Evolutionary conservation across 1,284 basidiomycete genomes (phyloP), one percentile per base, ranked within the genome.

Genomic region (Irpex lacteus): DNA sequence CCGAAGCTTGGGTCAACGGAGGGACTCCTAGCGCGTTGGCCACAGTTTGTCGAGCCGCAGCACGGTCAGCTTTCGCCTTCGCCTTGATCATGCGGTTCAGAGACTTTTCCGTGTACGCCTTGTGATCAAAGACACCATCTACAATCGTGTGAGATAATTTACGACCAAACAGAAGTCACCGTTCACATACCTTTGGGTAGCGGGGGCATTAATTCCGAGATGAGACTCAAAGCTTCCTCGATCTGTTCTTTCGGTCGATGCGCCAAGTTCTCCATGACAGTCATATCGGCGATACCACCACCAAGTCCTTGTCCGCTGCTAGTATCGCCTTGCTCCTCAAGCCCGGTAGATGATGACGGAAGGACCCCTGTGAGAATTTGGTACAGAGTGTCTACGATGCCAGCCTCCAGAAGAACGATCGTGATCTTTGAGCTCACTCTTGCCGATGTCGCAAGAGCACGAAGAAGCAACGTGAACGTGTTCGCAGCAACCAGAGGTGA

Each of bases 181-280:
- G 11, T 50, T 19, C 62, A 73, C 78, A 60, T 69, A 92, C 94
- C 94, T 86, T 92, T 94, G 0, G 96, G 94, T 34, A 96, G 77
- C 6, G 96, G 93, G 0, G 96, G 96, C 77, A 98, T 85, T 15
- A 98, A 78, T 74, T 98, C 96, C 44, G 91, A 92, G 26, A 96
- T 82, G 18, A 98, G 83, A 67, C 90, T 90, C 32, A 98, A 80
- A 0, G 93, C 89, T 77, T 98, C 96, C 76, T 98, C 95, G 5
- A 98, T 87, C 75, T 98, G 96, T 69, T 98, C 97, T 78, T 98
- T 98, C 8, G 97, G 94, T 47, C 96, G 85, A 75, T 98, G 95
- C 0, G 96, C 95, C 40, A 99, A 81, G 74, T 97, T 98, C 78
- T 98, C 95, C 87, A 98, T 94, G 40, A 99, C 94, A 5, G 94